Conservation (phyloP, 2,329 filamentous ascomycete species). For the Conoideocrella luteorostrata region DNA sequence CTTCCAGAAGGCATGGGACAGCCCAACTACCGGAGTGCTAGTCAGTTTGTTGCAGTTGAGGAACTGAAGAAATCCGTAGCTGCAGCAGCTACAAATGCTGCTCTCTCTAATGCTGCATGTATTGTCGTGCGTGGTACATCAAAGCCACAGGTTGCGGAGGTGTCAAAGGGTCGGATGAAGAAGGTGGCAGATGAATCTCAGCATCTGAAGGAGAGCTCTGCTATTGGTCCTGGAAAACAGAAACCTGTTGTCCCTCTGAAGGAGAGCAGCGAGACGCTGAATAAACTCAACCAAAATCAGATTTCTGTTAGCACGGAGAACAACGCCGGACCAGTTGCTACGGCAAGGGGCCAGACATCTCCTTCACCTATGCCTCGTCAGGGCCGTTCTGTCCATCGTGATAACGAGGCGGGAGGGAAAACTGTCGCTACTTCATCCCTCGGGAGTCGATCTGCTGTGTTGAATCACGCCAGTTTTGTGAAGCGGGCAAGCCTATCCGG, state of each 20-base stretch:
- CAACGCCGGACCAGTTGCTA: constrained; percentile 1
- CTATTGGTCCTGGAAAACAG: background rate
- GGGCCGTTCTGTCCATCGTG: background rate
- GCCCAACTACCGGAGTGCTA: background rate
- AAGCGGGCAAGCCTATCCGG: background rate
- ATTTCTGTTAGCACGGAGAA: background rate
- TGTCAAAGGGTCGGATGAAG: background rate
- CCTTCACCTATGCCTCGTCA: constrained; percentile 7
- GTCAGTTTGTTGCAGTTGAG: constrained; percentile 9
- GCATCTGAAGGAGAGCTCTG: background rate
- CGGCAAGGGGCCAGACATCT: background rate
- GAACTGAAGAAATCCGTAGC: constrained; percentile 22
- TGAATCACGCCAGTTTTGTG: background rate
- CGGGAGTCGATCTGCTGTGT: background rate
- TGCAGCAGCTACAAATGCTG: constrained; percentile 15
- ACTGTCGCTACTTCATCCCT: background rate
- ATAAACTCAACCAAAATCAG: background rate
- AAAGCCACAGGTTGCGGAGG: background rate
- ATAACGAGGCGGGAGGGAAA: background rate
- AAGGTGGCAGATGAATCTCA: too few relatives aligned
- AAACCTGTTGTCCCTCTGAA: background rate
- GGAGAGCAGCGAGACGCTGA: background rate
- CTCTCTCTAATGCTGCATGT: background rate
- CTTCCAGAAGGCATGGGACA: constrained; percentile 8
- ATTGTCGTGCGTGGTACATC: constrained; percentile 16